phyloP scores from a whole-genome alignment of 208 protist species.

The Trypanosoma boissoni region DNA sequence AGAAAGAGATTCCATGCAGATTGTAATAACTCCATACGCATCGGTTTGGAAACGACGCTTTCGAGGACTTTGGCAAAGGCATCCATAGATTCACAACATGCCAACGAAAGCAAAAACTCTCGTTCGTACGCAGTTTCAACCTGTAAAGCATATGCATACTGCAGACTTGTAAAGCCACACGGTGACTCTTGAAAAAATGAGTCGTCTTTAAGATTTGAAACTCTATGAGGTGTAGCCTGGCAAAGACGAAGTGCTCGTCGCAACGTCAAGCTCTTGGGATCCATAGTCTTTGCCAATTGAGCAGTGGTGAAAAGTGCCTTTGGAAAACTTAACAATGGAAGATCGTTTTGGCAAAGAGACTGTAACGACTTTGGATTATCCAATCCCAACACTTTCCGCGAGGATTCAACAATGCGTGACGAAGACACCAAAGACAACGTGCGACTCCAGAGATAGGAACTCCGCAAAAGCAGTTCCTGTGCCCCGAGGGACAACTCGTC shows the following conservation, averaged over 20 bases:
- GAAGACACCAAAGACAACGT: constrained; percentile 6
- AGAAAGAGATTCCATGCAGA: constrained; percentile 24
- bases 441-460: neutral
- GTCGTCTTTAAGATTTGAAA: neutral
- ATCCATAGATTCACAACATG: constrained; percentile 14
- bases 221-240: no score
- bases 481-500: neutral
- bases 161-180: constrained; percentile 20
- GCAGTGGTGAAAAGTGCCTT: constrained; percentile 16
- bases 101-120: constrained; percentile 10
- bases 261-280: no score
- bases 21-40: neutral
- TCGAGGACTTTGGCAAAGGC: neutral
- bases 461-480: constrained; percentile 2
- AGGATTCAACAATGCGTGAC: neutral
- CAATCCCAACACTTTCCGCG: neutral
- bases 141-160: constrained; percentile 18
- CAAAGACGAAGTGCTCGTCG: no score
- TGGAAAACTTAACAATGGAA: constrained; percentile 10
- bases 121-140: neutral
- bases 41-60: no score
- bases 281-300: neutral
- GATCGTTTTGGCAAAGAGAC: neutral
- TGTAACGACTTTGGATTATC: neutral
- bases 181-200: neutral